Percentiles rank a stretch among this genome's conserved stretches.
Conservation (phyloP, 345 rosid species). For the Stellera chamaejasme region DNA sequence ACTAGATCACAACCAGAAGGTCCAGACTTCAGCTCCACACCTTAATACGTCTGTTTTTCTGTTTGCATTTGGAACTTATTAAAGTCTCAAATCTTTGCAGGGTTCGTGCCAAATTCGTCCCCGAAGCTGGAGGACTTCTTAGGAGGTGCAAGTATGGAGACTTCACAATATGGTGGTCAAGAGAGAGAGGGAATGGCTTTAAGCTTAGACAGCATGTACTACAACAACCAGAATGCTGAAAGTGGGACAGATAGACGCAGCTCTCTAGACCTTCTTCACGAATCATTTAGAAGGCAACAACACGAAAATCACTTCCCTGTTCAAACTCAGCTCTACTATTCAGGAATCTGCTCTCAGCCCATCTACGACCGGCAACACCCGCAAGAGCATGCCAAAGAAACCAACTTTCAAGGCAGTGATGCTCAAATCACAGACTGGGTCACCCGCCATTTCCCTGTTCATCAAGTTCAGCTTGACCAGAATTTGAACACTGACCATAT, state of each 20-base stretch:
- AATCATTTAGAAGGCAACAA: constrained; percentile 25
- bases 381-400: constrained; percentile 23
- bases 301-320: constrained; percentile 19
- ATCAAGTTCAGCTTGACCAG: constrained; percentile 23
- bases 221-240: constrained; percentile 24
- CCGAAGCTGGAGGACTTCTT: constrained; percentile 76
- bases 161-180: constrained; percentile 30
- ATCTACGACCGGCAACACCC: constrained; percentile 19
- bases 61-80: neutral
- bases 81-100: constrained; percentile 12
- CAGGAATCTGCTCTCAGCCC: constrained; percentile 23
- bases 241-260: constrained; percentile 22
- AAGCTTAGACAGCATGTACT: constrained; percentile 41
- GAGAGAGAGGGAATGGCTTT: constrained; percentile 35
- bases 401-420: constrained; percentile 21
- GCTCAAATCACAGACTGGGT: constrained; percentile 36
- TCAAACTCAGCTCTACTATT: constrained; percentile 27
- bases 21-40: constrained; percentile 8
- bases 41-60: neutral
- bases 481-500: constrained; percentile 18
- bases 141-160: constrained; percentile 44
- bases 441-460: constrained; percentile 23
- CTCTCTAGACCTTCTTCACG: constrained; percentile 28
- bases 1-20: constrained; percentile 55
- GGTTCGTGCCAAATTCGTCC: constrained; percentile 36